Percentiles rank a stretch among this genome's conserved stretches.
Conservation (phyloP, 139 green algal genomes). For the Raphidocelis subcapitata region DNA sequence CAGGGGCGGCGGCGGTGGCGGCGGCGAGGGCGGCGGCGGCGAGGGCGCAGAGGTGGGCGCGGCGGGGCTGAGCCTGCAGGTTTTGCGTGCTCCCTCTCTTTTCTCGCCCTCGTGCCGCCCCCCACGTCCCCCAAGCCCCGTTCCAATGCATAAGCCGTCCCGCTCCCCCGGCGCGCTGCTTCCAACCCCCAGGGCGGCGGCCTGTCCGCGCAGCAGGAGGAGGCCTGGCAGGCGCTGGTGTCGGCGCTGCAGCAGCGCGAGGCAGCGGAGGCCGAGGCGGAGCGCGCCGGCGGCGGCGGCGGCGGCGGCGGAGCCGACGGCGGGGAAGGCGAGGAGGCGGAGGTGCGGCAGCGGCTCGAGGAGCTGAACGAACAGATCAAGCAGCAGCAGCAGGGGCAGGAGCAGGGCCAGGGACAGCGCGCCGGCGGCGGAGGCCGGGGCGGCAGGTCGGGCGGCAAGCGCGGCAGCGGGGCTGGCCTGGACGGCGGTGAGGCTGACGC, state of each 20-base stretch:
- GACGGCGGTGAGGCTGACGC: too few relatives aligned
- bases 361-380: not conserved
- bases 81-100: not conserved
- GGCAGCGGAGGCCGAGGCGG: not conserved
- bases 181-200: not conserved
- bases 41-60: not conserved
- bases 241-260: not conserved
- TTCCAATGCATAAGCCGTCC: not conserved
- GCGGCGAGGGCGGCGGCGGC: not conserved
- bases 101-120: not conserved
- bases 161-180: not conserved
- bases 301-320: not conserved
- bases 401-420: not conserved
- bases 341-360: conserved; percentile 14
- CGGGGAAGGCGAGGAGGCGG: not conserved
- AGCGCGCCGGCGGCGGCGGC: not conserved
- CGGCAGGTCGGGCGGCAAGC: not conserved
- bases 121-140: not conserved
- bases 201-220: not conserved
- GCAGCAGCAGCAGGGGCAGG: conserved; percentile 7
- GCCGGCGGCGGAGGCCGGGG: not conserved
- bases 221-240: not conserved
- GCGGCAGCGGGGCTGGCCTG: not conserved
- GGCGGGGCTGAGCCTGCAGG: not conserved
- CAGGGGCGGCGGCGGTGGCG: not conserved